Evolutionary conservation across 768 basidiomycete genomes (phyloP), one percentile per base, ranked within the genome.

Genomic region (Boletus insuetus): DNA sequence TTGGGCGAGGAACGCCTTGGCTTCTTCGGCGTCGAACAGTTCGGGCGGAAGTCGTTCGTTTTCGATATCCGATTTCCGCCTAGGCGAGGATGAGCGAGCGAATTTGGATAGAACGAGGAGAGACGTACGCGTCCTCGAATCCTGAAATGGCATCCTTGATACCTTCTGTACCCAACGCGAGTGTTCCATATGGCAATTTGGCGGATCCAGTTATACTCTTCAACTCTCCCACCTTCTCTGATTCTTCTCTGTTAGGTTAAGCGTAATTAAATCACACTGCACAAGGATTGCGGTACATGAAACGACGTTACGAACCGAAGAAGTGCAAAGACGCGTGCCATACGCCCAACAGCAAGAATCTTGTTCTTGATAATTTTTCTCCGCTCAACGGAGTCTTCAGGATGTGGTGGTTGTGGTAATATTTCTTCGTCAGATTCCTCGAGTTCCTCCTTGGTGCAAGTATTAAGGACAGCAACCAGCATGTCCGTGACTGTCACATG

Each of bases 21-120:
- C 87, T 72, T 89, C 85, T 55, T 71, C 69, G 7, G 85, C 87
- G 65, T 98, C 95, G 69, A 93, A 89, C 17, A 99, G 79, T 16
- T 98, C 94, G 3, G 96, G 96, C 3, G 96, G 97, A n/a, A 98
- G 78, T 34, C 94, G 88, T 73, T 99, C 97, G 74, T 98, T 98
- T 74, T 98, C 96, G 61, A 98, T 98, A 77, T 98, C 97, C 42
- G 91, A 93, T 76, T 94, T 95, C 57, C 94, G 93, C 40, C 94
- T 95, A 14, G 1, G n/a, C 61, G 39, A 54, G 31, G 34, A 22
- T 51, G 17, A 41, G n/a, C 16, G n/a, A 19, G 22, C 32, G 43
- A 31, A 19, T 5, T 32, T 20, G 17, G 31, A 42, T 7, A 19
- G 39, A 0, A 4, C 2, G 14, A 39, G 35, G 34, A 11, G 38